Percentiles rank a stretch among this genome's conserved stretches.
phyloP scores from a whole-genome alignment of 768 basidiomycete species.

The Rubroboletus pulcherrimus region DNA sequence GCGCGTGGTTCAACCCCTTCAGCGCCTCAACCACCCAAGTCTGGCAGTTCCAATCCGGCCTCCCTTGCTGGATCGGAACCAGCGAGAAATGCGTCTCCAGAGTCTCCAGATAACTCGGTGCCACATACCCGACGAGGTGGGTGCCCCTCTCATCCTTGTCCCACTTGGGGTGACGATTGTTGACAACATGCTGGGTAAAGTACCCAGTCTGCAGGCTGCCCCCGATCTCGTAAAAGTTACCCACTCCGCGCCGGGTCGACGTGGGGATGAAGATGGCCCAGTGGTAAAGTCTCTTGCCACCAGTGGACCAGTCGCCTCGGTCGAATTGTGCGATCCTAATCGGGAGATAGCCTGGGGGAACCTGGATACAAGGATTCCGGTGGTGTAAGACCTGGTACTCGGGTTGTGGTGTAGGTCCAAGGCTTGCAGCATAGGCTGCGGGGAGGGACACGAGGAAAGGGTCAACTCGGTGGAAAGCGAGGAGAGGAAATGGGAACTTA shows the following conservation, averaged over 20 bases:
- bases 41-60: constrained; percentile 17
- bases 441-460: not conserved
- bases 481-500: not conserved
- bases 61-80: constrained; percentile 8
- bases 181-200: constrained; percentile 10
- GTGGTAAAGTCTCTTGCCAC: constrained; percentile 1
- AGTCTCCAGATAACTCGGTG: not conserved
- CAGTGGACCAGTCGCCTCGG: not conserved
- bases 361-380: not conserved
- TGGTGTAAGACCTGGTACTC: constrained; percentile 11
- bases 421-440: constrained; percentile 8
- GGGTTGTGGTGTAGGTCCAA: not conserved
- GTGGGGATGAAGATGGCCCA: constrained; percentile 26
- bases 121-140: constrained; percentile 13
- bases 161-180: constrained; percentile 16
- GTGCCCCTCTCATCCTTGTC: constrained; percentile 8
- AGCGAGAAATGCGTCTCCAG: constrained; percentile 14
- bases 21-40: constrained; percentile 21
- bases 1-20: constrained; percentile 5
- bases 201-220: constrained; percentile 12
- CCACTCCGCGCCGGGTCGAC: constrained; percentile 13
- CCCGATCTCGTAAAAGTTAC: constrained; percentile 20
- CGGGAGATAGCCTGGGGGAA: constrained; percentile 13
- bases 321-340: constrained; percentile 17
- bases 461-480: not conserved